phyloP scores from a whole-genome alignment of 1,284 basidiomycete species.

The Phlebopus sp. region DNA sequence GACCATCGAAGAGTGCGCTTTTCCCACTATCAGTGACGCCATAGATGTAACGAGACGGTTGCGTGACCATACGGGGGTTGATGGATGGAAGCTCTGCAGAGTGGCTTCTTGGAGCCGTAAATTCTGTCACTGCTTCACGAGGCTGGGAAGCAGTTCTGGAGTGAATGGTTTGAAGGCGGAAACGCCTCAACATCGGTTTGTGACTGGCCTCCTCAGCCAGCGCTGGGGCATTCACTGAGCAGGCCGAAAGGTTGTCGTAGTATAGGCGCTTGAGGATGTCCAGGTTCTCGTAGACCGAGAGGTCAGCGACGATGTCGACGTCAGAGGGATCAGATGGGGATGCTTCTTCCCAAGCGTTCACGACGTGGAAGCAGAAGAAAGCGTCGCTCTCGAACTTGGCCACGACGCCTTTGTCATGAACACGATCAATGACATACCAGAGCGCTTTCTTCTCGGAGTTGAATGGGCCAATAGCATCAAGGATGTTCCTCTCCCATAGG shows the following conservation, averaged over 20 bases:
- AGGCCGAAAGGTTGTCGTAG: constrained; percentile 10
- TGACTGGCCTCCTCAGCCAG: constrained; percentile 9
- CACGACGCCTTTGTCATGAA: constrained; percentile 23
- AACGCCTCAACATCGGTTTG: constrained; percentile 1
- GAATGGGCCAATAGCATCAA: constrained; percentile 18
- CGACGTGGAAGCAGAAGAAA: constrained; percentile 30
- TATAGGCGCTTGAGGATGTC: constrained; percentile 4
- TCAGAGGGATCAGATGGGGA: constrained; percentile 14
- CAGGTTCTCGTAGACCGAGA: constrained; percentile 24
- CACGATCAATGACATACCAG: constrained; percentile 29
- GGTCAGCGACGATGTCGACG: constrained; percentile 25
- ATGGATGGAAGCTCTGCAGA: constrained; percentile 24
- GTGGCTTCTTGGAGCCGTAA: background rate
- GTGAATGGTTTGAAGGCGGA: background rate
- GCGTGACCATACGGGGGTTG: constrained; percentile 16
- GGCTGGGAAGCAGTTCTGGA: constrained; percentile 17
- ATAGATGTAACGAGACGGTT: constrained; percentile 24
- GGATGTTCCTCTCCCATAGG: constrained; percentile 20
- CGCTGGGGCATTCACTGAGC: constrained; percentile 17
- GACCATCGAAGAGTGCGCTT: constrained; percentile 18
- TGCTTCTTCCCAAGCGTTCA: constrained; percentile 29
- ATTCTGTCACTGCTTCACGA: background rate
- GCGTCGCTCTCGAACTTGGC: constrained; percentile 27
- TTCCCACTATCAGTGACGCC: constrained; percentile 11
- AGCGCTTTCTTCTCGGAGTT: constrained; percentile 15